Percentiles rank a stretch among this genome's conserved stretches.
Evolutionary conservation across 2,329 filamentous ascomycete genomes (phyloP).

Genomic region (Byssochlamys sp.): DNA sequence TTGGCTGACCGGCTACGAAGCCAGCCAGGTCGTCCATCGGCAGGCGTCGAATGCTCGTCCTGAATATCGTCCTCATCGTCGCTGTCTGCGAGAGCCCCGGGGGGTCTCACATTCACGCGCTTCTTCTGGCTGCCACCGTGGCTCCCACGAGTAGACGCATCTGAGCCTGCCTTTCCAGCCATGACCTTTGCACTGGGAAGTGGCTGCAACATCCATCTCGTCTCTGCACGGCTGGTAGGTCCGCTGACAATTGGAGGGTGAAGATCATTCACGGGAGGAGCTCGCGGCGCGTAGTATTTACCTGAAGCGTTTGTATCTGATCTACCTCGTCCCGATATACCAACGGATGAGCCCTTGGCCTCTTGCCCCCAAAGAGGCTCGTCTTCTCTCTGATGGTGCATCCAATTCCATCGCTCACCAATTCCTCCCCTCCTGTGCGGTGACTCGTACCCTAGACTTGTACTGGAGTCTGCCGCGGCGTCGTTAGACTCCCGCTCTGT

Average conservation of each 20-base stretch:
- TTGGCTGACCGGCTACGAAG: background rate
- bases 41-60: background rate
- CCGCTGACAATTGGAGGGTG: conserved; percentile 76
- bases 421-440: conserved; percentile 36
- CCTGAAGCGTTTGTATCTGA: conserved; percentile 29
- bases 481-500: conserved; percentile 42
- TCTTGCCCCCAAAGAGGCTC: conserved; percentile 71
- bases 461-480: conserved; percentile 10
- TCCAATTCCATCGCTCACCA: conserved; percentile 62
- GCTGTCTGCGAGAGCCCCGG: conserved; percentile 1
- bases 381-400: conserved; percentile 75
- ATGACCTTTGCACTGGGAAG: conserved; percentile 83
- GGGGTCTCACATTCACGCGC: conserved; percentile 2
- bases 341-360: conserved; percentile 46
- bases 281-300: conserved; percentile 52
- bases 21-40: background rate
- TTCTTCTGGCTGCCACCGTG: conserved; percentile 11
- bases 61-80: conserved; percentile 5
- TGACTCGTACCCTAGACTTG: conserved; percentile 20
- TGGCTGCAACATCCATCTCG: conserved; percentile 85
- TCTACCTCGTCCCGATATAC: conserved; percentile 33
- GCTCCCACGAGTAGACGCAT: conserved; percentile 14
- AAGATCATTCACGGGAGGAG: conserved; percentile 73
- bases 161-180: conserved; percentile 61
- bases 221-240: conserved; percentile 58